Evolutionary conservation across 2,329 filamentous ascomycete species (phyloP), one percentile per base, ranked within the genome.

Genomic region (Amauroascus verrucosus): DNA sequence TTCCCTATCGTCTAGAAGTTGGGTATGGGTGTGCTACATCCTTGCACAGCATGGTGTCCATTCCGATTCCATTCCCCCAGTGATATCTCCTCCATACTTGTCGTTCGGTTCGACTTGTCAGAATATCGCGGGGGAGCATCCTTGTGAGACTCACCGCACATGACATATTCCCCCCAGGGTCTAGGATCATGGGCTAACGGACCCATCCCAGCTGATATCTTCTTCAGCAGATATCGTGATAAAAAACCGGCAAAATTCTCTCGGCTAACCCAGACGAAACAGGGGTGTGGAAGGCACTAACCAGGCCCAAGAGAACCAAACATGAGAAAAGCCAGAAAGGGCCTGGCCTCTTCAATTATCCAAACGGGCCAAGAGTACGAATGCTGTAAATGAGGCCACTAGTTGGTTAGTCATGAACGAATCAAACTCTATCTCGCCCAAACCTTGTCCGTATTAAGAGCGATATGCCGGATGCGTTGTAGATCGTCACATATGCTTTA

Each of bases 401-500:
- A 40, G 32, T 28, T 18, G 33, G 6, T 11, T 9, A n/a, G 18
- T 37, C 37, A 20, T 45, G 41, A 40, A 13, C 50, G 43, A 52
- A 52, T 52, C 40, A 52, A 45, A 52, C 28, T 28, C 32, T 43
- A 46, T 52, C 20, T 38, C 14, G 20, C 18, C 20, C 24, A 28
- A 46, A 52, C 50, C 50, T 52, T 52, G 50, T 28, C 33, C 41
- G 43, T 35, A 37, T 28, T 46, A 45, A 52, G 43, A 28, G 50
- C 24, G 40, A 45, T 46, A 45, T 51, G 41, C 30, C 50, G 41
- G 40, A 45, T 38, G 50, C 41, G 33, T 16, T 40, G 50, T 46
- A 37, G 50, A 52, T 52, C 50, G 41, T 52, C 50, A 46, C 50
- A 30, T 52, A 52, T 22, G 28, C 41, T 44, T 52, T 52, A 45